These are phyloP conservation scores for Arabis alpina DNA, from an alignment of 345 rosid species.

Conservation along the genomic window DNA sequence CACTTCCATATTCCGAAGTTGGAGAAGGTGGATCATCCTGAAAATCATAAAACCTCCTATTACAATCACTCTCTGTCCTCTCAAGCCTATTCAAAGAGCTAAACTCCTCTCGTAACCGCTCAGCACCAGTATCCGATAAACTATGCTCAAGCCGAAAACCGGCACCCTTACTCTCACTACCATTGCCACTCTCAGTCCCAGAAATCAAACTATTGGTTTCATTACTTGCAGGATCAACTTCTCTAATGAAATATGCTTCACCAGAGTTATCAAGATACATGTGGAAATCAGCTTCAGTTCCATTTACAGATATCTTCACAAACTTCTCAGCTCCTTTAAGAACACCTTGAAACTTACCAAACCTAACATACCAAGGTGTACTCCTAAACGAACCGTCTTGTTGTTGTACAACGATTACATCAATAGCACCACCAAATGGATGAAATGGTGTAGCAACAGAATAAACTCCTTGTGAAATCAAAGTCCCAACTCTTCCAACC, in stretches of 20 bases:
- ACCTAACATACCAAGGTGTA: slow-evolving; percentile 93
- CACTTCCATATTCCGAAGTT: slow-evolving; percentile 61
- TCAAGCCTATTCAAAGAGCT: slow-evolving; percentile 52
- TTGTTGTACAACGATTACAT: slow-evolving; percentile 88
- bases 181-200: slow-evolving; percentile 31
- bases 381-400: slow-evolving; percentile 81
- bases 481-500: slow-evolving; percentile 87
- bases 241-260: slow-evolving; percentile 83
- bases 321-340: slow-evolving; percentile 85
- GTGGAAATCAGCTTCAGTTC: slow-evolving; percentile 74
- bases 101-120: slow-evolving; percentile 49
- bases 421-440: slow-evolving; percentile 97
- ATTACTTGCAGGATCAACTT: slow-evolving; percentile 55
- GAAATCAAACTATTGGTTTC: slow-evolving; percentile 35
- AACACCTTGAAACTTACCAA: slow-evolving; percentile 96
- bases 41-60: slow-evolving; percentile 67
- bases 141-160: slow-evolving; percentile 64
- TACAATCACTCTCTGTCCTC: slow-evolving; percentile 76
- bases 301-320: slow-evolving; percentile 78
- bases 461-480: slow-evolving; percentile 84
- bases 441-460: slow-evolving; percentile 95
- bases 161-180: slow-evolving; percentile 27
- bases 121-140: slow-evolving; percentile 63
- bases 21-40: slow-evolving; percentile 66
- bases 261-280: slow-evolving; percentile 96